Evolutionary conservation across 2,329 filamentous ascomycete species (phyloP), one percentile per base, ranked within the genome.

Genomic region (Polychaeton citri): DNA sequence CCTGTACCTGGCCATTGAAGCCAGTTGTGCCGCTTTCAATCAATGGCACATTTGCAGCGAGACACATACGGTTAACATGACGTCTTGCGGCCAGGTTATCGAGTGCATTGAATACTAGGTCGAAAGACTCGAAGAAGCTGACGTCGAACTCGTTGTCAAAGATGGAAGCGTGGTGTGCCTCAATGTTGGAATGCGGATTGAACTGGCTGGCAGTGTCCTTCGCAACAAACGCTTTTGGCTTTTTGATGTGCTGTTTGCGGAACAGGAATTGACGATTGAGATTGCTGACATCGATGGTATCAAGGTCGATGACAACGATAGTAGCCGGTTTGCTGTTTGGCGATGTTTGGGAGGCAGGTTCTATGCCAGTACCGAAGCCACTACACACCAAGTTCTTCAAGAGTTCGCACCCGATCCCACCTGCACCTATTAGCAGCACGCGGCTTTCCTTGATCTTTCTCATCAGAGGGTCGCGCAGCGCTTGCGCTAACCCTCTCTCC

Each of bases 181-280:
- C 74, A 47, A 98, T 80, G 56, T 81, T 84, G 48, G 85, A 81
- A 43, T 76, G 75, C 1, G 87, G 87, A 50, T 95, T 95, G 68
- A 98, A 98, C 43, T 73, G 80, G 51, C 80, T 74, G 34, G 88
- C 90, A 16, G 82, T 86, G 47, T 95, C 87, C 58, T 88, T 94
- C 33, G 88, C 90, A 45, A 95, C 87, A 62, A 93, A 63, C 35
- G 90, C 87, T 58, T 98, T 98, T 1, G 88, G 76, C 59, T 94
- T 94, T 62, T 95, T 96, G 62, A 98, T 96, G 54, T 98, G 90
- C 57, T 96, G 87, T 51, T 88, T 81, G 42, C 87, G 76, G 60
- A 98, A 98, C 33, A 98, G 76, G 53, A 98, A 98, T 59, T 98
- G 90, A 37, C 90, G 82, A 52, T 98, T 98, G 34, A 98, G 72